Evolutionary conservation across 495 filamentous ascomycete genomes (phyloP).

Genomic region (Penicillium maclennaniae): DNA sequence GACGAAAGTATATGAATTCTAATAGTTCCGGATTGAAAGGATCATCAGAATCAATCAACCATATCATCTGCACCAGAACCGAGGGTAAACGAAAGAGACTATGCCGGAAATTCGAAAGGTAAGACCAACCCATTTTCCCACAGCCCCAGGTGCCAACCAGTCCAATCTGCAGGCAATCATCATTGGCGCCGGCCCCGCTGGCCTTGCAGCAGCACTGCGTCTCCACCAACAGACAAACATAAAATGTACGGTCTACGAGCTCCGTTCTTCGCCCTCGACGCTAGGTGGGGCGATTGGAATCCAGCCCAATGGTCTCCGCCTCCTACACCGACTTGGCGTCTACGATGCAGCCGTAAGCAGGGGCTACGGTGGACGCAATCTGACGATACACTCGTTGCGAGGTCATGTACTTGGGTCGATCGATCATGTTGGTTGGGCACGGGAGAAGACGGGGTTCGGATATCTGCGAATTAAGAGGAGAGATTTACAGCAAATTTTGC

Average conservation of each 20-base stretch:
- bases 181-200: slow-evolving; percentile 52
- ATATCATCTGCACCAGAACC: too few relatives aligned
- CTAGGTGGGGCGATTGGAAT: slow-evolving; percentile 48
- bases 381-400: slow-evolving; percentile 26
- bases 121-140: neutral
- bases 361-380: slow-evolving; percentile 2
- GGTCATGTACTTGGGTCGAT: slow-evolving; percentile 20
- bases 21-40: too few relatives aligned
- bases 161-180: slow-evolving; percentile 35
- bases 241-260: slow-evolving; percentile 28
- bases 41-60: too few relatives aligned
- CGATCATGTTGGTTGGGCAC: slow-evolving; percentile 18
- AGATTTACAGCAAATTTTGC: slow-evolving; percentile 28
- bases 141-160: neutral
- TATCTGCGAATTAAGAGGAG: slow-evolving; percentile 34
- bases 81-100: neutral
- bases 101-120: slow-evolving; percentile 14
- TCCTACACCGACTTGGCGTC: slow-evolving; percentile 38
- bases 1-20: too few relatives aligned
- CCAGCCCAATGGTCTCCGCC: slow-evolving; percentile 45
- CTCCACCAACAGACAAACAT: slow-evolving; percentile 28
- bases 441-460: slow-evolving; percentile 25
- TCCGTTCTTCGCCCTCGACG: slow-evolving; percentile 30
- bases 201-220: slow-evolving; percentile 28
- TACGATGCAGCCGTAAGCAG: slow-evolving; percentile 25